These are phyloP conservation scores for Venturia carpophila DNA, from an alignment of 2,329 filamentous ascomycete species.

Conservation along the genomic window DNA sequence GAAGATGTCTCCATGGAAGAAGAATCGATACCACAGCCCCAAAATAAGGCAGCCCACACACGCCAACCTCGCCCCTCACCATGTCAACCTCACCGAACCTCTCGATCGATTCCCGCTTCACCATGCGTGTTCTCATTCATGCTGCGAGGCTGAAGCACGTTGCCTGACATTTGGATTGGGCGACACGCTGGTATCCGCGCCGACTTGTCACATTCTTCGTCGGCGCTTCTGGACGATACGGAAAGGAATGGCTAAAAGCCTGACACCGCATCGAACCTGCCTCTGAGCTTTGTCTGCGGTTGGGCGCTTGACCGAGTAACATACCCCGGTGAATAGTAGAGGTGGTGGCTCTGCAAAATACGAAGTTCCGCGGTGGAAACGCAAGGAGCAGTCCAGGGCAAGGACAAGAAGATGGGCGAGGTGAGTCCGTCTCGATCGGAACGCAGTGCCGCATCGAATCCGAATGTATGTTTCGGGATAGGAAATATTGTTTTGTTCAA, in stretches of 20 bases:
- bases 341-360: neutral
- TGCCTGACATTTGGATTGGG: too few relatives aligned
- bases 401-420: neutral
- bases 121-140: too few relatives aligned
- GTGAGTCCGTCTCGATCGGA: neutral
- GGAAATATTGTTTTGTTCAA: neutral
- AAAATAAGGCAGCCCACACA: too few relatives aligned
- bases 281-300: neutral
- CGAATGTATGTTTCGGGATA: neutral
- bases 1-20: too few relatives aligned
- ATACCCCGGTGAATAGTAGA: neutral
- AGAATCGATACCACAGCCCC: too few relatives aligned
- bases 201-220: too few relatives aligned
- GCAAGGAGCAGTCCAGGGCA: neutral
- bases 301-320: neutral
- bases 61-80: too few relatives aligned
- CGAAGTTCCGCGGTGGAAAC: neutral
- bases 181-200: too few relatives aligned
- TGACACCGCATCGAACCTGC: neutral
- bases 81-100: too few relatives aligned
- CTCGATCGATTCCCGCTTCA: too few relatives aligned
- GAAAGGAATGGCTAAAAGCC: neutral
- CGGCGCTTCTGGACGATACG: neutral
- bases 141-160: too few relatives aligned
- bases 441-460: neutral